These are phyloP conservation scores for Nymphaea thermarum DNA, from an alignment of 164 flowering plant species.

Conservation along the genomic window DNA sequence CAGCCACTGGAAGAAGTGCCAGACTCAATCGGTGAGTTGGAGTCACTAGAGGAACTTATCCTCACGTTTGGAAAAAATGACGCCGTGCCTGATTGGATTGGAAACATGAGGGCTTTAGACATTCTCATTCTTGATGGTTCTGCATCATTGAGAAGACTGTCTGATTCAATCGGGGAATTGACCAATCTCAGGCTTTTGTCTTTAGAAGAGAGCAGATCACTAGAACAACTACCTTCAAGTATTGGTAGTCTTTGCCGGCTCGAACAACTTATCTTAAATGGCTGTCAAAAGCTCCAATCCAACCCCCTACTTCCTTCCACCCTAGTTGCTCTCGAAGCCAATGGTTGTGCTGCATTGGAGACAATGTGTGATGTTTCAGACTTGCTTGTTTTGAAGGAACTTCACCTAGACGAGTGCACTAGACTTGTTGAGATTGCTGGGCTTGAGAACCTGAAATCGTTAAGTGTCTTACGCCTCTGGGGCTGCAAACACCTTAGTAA, in stretches of 20 bases:
- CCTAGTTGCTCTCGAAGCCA: background rate
- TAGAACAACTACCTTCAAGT: background rate
- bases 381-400: background rate
- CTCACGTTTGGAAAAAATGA: background rate
- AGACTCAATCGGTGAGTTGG: background rate
- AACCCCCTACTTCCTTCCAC: slow-evolving; percentile 1
- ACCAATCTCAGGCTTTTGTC: background rate
- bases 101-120: background rate
- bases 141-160: background rate
- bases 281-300: background rate
- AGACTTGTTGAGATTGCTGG: background rate
- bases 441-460: background rate
- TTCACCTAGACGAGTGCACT: background rate
- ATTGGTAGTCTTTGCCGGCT: background rate
- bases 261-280: background rate
- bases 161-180: background rate
- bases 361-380: background rate
- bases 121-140: background rate
- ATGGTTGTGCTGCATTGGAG: background rate
- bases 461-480: background rate
- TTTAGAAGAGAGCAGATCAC: background rate
- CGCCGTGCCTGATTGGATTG: background rate
- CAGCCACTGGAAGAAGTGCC: background rate
- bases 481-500: background rate
- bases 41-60: background rate